Conservation (phyloP, 208 protist genomes). For the Trypanosomatidae sp. region DNA sequence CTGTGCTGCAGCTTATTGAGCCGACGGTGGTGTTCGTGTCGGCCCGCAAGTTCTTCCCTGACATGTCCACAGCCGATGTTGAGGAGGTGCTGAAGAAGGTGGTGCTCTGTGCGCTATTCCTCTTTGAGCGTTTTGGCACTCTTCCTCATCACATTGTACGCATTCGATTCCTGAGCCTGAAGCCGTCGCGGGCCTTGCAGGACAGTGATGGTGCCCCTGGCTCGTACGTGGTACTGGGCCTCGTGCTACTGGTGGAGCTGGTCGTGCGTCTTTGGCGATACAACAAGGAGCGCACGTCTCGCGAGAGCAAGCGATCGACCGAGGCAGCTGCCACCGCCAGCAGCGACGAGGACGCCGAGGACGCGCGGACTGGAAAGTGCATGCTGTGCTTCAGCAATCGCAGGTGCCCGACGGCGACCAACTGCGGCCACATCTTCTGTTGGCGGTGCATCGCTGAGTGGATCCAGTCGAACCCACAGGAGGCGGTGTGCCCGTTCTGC, state of each 20-base stretch:
- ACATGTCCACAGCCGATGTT: constrained; percentile 63
- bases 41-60: constrained; percentile 57
- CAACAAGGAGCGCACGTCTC: constrained; percentile 23
- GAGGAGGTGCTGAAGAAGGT: constrained; percentile 47
- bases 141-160: constrained; percentile 63
- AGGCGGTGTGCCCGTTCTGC: constrained; percentile 87
- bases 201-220: constrained; percentile 57
- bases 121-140: constrained; percentile 84
- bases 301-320: constrained; percentile 9
- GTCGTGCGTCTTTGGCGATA: constrained; percentile 77
- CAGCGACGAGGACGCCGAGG: constrained; percentile 58
- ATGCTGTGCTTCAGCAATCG: constrained; percentile 84
- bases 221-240: constrained; percentile 66
- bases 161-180: constrained; percentile 74
- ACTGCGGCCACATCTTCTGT: constrained; percentile 89
- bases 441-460: constrained; percentile 88
- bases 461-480: constrained; percentile 77
- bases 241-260: constrained; percentile 75
- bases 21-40: constrained; percentile 51
- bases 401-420: constrained; percentile 74
- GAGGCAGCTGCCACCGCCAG: constrained; percentile 16
- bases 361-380: constrained; percentile 58
- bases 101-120: constrained; percentile 56
- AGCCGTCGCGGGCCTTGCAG: constrained; percentile 51
- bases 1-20: constrained; percentile 56